phyloP scores from a whole-genome alignment of 169 alveolate species.

The Cyclospora cayetanensis region DNA sequence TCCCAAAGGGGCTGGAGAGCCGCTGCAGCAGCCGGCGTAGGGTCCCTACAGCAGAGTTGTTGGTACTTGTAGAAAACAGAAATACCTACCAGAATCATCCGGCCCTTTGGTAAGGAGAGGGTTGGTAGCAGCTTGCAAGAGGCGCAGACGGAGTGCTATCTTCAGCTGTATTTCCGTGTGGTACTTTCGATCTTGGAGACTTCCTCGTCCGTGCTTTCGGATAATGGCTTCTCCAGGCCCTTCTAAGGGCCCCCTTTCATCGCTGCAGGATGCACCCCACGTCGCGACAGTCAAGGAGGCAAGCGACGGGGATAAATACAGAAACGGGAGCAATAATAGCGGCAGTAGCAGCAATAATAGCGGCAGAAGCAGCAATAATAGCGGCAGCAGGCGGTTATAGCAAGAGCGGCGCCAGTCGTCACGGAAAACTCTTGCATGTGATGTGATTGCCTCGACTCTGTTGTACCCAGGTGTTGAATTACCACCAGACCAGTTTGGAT shows the following conservation, averaged over 20 bases:
- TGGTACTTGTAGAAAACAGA: too few species aligned
- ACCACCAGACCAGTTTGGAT: slow-evolving; percentile 1
- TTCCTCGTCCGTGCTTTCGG: neutral
- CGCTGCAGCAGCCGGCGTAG: neutral
- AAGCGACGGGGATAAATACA: neutral
- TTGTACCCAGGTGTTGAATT: neutral
- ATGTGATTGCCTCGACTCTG: neutral
- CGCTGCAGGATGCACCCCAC: slow-evolving; percentile 60
- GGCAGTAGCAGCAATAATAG: neutral
- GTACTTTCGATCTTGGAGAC: neutral
- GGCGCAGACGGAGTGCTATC: neutral
- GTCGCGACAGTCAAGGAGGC: slow-evolving; percentile 11
- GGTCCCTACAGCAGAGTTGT: neutral
- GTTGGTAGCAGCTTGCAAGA: slow-evolving; percentile 1
- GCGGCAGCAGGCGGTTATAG: neutral
- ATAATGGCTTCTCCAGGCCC: neutral
- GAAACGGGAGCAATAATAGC: neutral
- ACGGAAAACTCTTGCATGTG: neutral
- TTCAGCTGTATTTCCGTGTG: neutral
- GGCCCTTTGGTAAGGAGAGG: neutral
- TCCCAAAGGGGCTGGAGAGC: neutral
- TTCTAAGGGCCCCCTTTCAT: neutral
- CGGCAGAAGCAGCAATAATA: neutral
- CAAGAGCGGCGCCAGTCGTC: neutral
- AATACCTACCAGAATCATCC: neutral